Percentiles rank a stretch among this genome's conserved stretches.
Conservation (phyloP, 129 eudicot genomes). For the Chrysanthemum lavandulifolium region DNA sequence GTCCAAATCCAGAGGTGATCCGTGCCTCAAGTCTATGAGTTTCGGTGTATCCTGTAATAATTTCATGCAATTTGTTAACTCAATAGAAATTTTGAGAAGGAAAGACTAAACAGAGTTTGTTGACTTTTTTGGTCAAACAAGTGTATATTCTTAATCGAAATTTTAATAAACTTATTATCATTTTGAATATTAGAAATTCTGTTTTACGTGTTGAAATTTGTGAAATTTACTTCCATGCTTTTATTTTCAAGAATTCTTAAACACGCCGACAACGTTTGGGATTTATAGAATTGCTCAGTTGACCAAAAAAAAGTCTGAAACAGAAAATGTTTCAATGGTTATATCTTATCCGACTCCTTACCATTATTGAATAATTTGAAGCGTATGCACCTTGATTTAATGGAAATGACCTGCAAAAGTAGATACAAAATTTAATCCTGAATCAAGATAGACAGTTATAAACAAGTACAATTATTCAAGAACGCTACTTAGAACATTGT, state of each 20-base stretch:
- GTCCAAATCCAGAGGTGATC: slow-evolving; percentile 33
- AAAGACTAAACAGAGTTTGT: not conserved
- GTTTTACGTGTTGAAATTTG: not conserved
- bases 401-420: slow-evolving; percentile 70
- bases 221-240: not conserved
- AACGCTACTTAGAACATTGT: not conserved
- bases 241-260: not conserved
- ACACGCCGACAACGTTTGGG: not conserved
- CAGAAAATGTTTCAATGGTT: slow-evolving; percentile 4
- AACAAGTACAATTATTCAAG: slow-evolving; percentile 10
- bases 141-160: not conserved
- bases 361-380: slow-evolving; percentile 54
- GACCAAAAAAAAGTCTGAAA: slow-evolving; percentile 20
- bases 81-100: not conserved
- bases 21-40: slow-evolving; percentile 54
- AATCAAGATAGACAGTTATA: not conserved
- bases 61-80: not conserved
- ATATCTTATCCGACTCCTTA: slow-evolving; percentile 28
- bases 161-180: not conserved
- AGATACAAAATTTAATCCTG: not conserved
- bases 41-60: slow-evolving; percentile 61
- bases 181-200: not conserved
- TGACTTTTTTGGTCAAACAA: slow-evolving; percentile 25
- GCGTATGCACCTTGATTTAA: slow-evolving; percentile 44
- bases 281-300: not conserved